Base-by-base conservation (phyloP, 192 early-diverging fungal genomes). In the Backusella tarrabulga region DNA sequence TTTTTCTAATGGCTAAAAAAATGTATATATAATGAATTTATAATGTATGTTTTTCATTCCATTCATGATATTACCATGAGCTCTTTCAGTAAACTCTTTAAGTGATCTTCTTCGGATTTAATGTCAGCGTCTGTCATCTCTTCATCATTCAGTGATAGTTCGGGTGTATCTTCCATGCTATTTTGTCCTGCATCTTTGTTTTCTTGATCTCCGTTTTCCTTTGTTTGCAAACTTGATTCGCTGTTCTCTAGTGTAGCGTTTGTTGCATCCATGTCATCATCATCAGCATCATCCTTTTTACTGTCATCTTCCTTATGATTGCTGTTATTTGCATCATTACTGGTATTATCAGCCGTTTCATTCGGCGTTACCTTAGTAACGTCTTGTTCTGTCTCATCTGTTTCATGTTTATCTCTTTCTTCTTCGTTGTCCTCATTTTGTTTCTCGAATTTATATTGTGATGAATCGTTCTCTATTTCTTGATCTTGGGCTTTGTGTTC, bases 1-100 rank as follows among this genome's bases (percentile, higher is more conserved):
- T 67, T 80, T 83, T 23, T 80, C 70, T 0, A 76, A 72, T 1
- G 80, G 77, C 79, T 85, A 50, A 26, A 14, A 14, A 38, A 12
- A 14, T 4, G 4, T 34, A 56, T 29, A 4, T 12, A 3, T 29
- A 14, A 63, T 63, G 56, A 63, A 29, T 63, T 14, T 29, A 9
- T 4, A 63, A 32, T 63, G 23, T 8, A 6, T 19, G 15, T 29
- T 29, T 29, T 52, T 66, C 68, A 1, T 12, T 38, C 46, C 32
- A 32, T 52, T 26, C 19, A 29, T 68, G n/a, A 11, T 9, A 21
- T 68, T 75, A 75, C 74, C 74, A 67, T 75, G 12, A 75, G 46
- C 21, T 75, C 66, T 34, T 75, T 44, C 34, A 75, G 35, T 75
- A 36, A 34, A 15, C 15, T 56, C 15, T 38, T 40, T 41, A 34